phyloP scores from a whole-genome alignment of 371 early-diverging fungal genomes.

The Mortierella sp. region DNA sequence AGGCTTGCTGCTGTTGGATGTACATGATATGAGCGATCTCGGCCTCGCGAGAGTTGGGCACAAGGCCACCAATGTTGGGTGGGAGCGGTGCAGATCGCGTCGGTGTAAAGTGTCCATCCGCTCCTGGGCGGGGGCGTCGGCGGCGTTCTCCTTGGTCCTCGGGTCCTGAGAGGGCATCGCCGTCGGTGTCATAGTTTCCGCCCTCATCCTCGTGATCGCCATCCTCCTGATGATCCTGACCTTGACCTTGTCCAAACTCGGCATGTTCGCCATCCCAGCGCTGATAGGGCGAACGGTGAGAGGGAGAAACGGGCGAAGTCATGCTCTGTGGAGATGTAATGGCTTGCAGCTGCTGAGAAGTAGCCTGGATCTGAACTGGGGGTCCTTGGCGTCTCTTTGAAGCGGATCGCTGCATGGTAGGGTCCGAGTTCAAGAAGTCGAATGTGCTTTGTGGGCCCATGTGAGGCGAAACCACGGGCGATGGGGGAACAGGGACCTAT shows the following conservation, averaged over 20 bases:
- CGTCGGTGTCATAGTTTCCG: conserved; percentile 40
- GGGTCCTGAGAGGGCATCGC: conserved; percentile 47
- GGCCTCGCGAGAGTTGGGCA: conserved; percentile 41
- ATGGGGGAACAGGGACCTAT: conserved; percentile 45
- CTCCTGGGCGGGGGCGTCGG: conserved; percentile 28
- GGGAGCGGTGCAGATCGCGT: conserved; percentile 47
- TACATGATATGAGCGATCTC: conserved; percentile 52
- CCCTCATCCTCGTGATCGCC: conserved; percentile 51
- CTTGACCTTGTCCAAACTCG: conserved; percentile 40
- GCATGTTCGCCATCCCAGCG: conserved; percentile 23
- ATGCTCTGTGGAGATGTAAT: conserved; percentile 23
- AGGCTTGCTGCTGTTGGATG: conserved; percentile 52
- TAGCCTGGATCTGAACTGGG: conserved; percentile 21
- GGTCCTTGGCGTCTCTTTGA: conserved; percentile 38
- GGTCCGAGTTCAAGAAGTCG: conserved; percentile 49
- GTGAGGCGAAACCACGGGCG: conserved; percentile 38
- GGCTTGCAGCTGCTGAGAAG: conserved; percentile 8
- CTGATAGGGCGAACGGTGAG: conserved; percentile 40
- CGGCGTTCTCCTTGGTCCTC: conserved; percentile 36
- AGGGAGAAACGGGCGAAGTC: conserved; percentile 39
- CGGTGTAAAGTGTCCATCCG: conserved; percentile 23
- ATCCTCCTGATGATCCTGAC: conserved; percentile 49
- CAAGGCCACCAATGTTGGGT: conserved; percentile 10
- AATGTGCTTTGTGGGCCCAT: conserved; percentile 35
- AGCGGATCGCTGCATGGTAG: conserved; percentile 36